Conservation (phyloP, 768 basidiomycete genomes). For the Paxillus ammoniavirescens region DNA sequence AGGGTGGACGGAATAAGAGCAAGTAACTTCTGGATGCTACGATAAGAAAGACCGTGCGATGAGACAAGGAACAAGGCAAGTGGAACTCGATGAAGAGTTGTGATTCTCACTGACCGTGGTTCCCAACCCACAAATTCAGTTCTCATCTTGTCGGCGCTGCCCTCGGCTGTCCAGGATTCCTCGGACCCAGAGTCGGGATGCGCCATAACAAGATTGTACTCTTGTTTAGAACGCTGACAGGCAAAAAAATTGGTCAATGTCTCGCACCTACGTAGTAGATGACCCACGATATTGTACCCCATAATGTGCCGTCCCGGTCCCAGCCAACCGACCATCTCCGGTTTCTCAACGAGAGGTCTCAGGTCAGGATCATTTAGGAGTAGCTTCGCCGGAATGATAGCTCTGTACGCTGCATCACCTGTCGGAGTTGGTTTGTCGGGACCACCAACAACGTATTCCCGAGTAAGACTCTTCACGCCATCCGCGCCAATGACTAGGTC, state of each 20-base stretch:
- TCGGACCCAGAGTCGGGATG: conserved; percentile 40
- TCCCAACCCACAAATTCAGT: conserved; percentile 49
- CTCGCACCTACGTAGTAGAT: background rate
- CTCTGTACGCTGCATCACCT: conserved; percentile 64
- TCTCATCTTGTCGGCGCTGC: conserved; percentile 45
- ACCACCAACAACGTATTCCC: conserved; percentile 48
- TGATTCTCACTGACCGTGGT: conserved; percentile 35
- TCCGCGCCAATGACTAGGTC: conserved; percentile 52
- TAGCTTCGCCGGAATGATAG: conserved; percentile 43
- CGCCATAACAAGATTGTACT: conserved; percentile 46
- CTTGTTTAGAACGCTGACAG: conserved; percentile 32
- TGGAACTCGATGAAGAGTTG: background rate
- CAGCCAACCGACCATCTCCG: conserved; percentile 61
- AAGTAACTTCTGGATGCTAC: conserved; percentile 46
- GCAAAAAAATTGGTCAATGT: background rate
- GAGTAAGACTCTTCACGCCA: conserved; percentile 51
- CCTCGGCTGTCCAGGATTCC: conserved; percentile 46
- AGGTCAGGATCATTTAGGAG: conserved; percentile 54
- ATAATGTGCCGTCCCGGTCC: conserved; percentile 49
- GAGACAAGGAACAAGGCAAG: background rate
- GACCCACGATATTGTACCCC: conserved; percentile 43
- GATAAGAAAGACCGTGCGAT: background rate
- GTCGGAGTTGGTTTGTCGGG: conserved; percentile 48
- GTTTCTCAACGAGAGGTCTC: conserved; percentile 44
- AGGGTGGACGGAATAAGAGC: conserved; percentile 44